phyloP scores from a whole-genome alignment of 768 basidiomycete species.

The Termitomyces sp. region DNA sequence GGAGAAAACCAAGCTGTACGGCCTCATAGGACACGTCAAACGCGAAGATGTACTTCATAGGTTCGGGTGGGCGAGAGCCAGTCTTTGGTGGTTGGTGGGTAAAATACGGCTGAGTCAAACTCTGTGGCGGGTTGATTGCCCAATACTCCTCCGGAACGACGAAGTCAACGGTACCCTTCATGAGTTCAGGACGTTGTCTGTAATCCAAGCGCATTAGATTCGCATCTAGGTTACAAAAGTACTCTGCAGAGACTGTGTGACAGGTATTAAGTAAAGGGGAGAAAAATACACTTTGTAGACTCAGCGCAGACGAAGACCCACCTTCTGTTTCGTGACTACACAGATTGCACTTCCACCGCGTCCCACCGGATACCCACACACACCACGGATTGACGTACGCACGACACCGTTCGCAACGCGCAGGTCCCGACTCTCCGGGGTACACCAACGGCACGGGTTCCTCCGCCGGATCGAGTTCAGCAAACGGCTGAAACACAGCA shows the following conservation, averaged over 20 bases:
- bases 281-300: not conserved
- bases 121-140: conserved; percentile 62
- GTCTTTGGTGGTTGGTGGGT: conserved; percentile 41
- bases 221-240: conserved; percentile 80
- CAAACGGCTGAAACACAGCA: conserved; percentile 87
- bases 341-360: conserved; percentile 88
- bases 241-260: conserved; percentile 63
- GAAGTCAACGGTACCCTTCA: conserved; percentile 90
- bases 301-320: conserved; percentile 28
- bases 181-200: conserved; percentile 76
- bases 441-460: conserved; percentile 77
- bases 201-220: conserved; percentile 78
- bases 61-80: conserved; percentile 47
- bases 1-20: conserved; percentile 62
- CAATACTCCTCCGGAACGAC: conserved; percentile 79
- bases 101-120: conserved; percentile 47
- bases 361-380: conserved; percentile 75
- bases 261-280: not conserved
- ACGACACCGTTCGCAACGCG: conserved; percentile 79
- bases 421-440: conserved; percentile 65
- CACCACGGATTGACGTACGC: conserved; percentile 96
- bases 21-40: conserved; percentile 78
- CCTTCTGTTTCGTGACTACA: conserved; percentile 83
- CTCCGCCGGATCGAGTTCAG: conserved; percentile 70
- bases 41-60: conserved; percentile 78